Evolutionary conservation across 805 yeast genomes (phyloP).

Genomic region (Schwanniomyces vanrijiae): DNA sequence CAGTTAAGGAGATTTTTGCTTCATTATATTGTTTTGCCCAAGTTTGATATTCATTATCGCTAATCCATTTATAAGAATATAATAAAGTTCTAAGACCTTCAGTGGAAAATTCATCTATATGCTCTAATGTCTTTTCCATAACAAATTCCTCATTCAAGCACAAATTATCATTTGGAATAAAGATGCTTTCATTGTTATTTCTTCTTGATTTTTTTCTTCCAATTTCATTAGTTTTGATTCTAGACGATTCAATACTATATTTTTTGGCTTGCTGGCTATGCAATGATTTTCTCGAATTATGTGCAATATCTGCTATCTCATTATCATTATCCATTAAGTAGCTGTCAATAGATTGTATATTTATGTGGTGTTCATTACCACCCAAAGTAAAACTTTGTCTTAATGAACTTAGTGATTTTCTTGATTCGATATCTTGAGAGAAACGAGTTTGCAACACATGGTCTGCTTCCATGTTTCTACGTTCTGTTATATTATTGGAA

Average conservation of each 20-base stretch:
- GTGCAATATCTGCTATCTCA: constrained; percentile 54
- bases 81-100: constrained; percentile 91
- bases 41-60: constrained; percentile 51
- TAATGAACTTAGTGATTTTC: constrained; percentile 31
- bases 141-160: constrained; percentile 73
- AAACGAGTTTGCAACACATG: constrained; percentile 57
- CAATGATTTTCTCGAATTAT: constrained; percentile 55
- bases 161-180: constrained; percentile 49
- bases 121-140: constrained; percentile 81
- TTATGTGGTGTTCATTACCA: constrained; percentile 8
- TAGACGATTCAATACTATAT: constrained; percentile 38
- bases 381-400: constrained; percentile 26
- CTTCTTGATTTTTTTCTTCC: background rate
- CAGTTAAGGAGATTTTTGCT: constrained; percentile 74
- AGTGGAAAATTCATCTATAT: constrained; percentile 90
- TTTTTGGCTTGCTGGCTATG: constrained; percentile 58
- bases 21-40: constrained; percentile 71
- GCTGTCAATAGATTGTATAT: constrained; percentile 49
- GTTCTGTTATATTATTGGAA: constrained; percentile 50
- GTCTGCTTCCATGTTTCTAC: constrained; percentile 80
- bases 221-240: background rate
- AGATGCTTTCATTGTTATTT: background rate
- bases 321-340: constrained; percentile 45
- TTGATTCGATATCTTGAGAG: constrained; percentile 33
- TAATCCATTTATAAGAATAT: constrained; percentile 76